Evolutionary conservation across 2,329 filamentous ascomycete genomes (phyloP), one percentile per base, ranked within the genome.

Genomic region (Bipolaris oryzae): DNA sequence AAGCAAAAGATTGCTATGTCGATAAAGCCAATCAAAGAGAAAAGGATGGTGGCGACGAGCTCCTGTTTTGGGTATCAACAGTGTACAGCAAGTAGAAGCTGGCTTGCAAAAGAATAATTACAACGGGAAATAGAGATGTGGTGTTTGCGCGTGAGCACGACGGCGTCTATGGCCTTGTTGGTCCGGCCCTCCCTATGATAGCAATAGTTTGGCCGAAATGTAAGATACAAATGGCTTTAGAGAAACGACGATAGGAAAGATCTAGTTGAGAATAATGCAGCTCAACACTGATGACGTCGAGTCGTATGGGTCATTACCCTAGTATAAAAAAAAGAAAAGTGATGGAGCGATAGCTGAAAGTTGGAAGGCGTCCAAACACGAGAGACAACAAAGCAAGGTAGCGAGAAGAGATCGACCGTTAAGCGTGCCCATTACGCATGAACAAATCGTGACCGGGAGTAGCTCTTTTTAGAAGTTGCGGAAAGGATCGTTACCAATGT

Each of bases 401-500:
- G 51, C 33, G 33, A 54, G 48, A 50, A 53, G 31, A 34, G 31
- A 50, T 41, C 47, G 52, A 42, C 58, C 55, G 45, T 61, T 43
- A 58, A 38, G 41, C 51, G 53, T 61, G 43, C 52, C 51, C 58
- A 46, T 61, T 41, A 53, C 38, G 50, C 56, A 35, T 59, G 45
- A 59, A 34, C 46, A 50, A 51, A 20, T 55, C 58, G 34, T 52
- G 55, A 58, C 34, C 43, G 41, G 45, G 35, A 35, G 25, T 39
- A 21, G 21, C 43, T 59, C 47, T 46, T 58, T 59, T 51, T 64
- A 76, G 62, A 76, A 76, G 47, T 71, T 72, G 38, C 70, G 70
- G 64, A 76, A 76, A 21, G 72, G 71, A 67, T 76, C 73, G 49
- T 68, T 70, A 39, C 65, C 57, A 25, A 61, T 56, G 48, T 73